Evolutionary conservation across 768 basidiomycete genomes (phyloP).

Genomic region (Rhodotorula babjevae): DNA sequence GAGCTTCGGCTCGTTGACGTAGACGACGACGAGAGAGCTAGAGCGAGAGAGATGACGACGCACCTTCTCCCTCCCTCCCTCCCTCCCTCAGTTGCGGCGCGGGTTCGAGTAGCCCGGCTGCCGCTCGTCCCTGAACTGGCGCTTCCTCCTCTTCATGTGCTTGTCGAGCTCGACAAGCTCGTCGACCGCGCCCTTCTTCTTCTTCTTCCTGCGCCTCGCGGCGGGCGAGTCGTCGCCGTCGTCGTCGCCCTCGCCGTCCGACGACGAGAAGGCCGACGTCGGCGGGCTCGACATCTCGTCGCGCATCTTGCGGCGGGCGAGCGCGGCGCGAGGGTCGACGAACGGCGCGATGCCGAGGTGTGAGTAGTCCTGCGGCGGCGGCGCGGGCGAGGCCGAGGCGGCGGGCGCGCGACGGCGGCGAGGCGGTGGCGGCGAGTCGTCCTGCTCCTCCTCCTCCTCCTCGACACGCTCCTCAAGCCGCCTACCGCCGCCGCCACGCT

Average conservation of each 20-base stretch:
- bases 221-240: neutral
- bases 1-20: no score
- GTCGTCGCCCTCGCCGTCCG: conserved; percentile 1
- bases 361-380: neutral
- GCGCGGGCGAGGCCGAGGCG: neutral
- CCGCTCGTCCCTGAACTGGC: conserved; percentile 13
- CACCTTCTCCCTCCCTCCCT: no score
- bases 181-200: neutral
- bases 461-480: neutral
- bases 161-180: neutral
- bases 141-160: conserved; percentile 6
- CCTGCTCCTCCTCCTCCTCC: neutral
- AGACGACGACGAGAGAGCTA: no score
- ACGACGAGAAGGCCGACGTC: conserved; percentile 20
- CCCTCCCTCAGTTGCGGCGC: conserved; percentile 10
- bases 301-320: neutral
- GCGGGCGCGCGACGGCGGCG: neutral
- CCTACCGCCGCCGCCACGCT: neutral
- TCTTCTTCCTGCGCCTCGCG: neutral
- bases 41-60: no score
- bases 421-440: neutral
- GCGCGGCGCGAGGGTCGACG: conserved; percentile 18
- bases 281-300: conserved; percentile 11
- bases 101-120: conserved; percentile 27
- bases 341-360: conserved; percentile 4